Evolutionary conservation across 2,329 filamentous ascomycete genomes (phyloP).

Genomic region (Paracamarosporium sp.): DNA sequence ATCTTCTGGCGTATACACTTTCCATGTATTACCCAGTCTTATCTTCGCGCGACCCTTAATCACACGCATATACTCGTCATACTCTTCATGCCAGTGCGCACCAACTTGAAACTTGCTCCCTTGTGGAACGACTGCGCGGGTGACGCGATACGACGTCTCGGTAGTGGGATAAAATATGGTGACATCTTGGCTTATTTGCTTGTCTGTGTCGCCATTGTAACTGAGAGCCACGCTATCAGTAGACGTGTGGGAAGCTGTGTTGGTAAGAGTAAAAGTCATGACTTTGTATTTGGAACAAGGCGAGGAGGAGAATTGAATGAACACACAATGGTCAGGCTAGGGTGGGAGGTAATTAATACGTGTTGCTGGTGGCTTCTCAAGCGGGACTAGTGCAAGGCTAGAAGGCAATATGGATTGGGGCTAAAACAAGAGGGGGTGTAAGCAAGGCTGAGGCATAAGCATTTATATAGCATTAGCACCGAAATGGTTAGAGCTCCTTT

Average conservation of each 20-base stretch:
- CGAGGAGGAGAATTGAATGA: not conserved
- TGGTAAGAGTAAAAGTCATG: conserved; percentile 6
- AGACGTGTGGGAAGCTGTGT: not conserved
- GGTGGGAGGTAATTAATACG: not conserved
- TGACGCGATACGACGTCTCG: conserved; percentile 4
- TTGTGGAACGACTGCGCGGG: conserved; percentile 3
- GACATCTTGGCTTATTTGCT: conserved; percentile 3
- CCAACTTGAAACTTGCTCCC: conserved; percentile 17
- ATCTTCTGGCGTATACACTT: conserved; percentile 8
- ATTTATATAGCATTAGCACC: too few species aligned
- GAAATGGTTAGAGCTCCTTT: too few species aligned
- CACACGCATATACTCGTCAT: conserved; percentile 16
- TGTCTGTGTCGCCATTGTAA: conserved; percentile 2
- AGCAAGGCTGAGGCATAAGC: not conserved
- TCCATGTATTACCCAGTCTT: conserved; percentile 9
- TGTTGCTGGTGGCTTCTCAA: not conserved
- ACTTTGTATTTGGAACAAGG: not conserved
- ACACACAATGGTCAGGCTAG: not conserved
- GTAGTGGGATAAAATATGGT: conserved; percentile 9
- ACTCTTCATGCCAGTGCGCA: conserved; percentile 18
- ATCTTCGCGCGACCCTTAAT: conserved; percentile 13
- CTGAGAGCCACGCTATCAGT: not conserved
- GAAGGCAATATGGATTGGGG: not conserved
- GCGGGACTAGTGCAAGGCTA: not conserved
- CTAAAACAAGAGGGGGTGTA: not conserved